Evolutionary conservation across 129 eudicot species (phyloP), one percentile per base, ranked within the genome.

Genomic region (Scalesia atractyloides): DNA sequence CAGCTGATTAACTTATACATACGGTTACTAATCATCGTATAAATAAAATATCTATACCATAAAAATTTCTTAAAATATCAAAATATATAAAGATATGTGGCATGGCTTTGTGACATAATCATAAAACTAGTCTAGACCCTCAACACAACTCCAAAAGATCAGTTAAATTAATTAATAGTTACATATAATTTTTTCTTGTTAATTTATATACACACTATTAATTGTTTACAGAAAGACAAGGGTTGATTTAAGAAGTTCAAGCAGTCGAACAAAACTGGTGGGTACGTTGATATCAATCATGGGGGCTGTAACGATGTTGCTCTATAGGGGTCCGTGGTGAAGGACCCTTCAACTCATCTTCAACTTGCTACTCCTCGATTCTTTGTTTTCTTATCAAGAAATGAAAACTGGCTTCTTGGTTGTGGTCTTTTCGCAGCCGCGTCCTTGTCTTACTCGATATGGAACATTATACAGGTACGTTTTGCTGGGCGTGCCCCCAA

Each of bases 381-480:
- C 13, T 71, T 92, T n/a, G 72, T 87, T 13, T 92, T 92, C 83
- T 19, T 84, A 9, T 82, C 95, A 8, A 64, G 73, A 7, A 73
- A 86, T 53, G 91, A 89, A 76, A 62, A 87, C 13, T 92, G 98
- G 98, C 61, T 73, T 60, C 51, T 85, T 52, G 96, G 98, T 53
- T 83, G 88, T 62, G 15, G 66, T 58, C 84, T 86, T 46, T 84
- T 85, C 60, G 91, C 90, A 50, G 76, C 79, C 52, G 92, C 85
- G 8, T 81, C 95, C 13, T 43, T 92, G 6, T 66, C 92, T 39
- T 75, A 82, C 44, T 81, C 95, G 2, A 68, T 85, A 6, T 87
- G 96, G 95, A 85, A 88, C 71, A 84, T 87, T 19, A 63, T 85
- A 9, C 98, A 92, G 95, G 97, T 92, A 51, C 0, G 3, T 30